Conservation (phyloP, 202 grass and related monocot species). For the Miscanthus sacchariflorus region DNA sequence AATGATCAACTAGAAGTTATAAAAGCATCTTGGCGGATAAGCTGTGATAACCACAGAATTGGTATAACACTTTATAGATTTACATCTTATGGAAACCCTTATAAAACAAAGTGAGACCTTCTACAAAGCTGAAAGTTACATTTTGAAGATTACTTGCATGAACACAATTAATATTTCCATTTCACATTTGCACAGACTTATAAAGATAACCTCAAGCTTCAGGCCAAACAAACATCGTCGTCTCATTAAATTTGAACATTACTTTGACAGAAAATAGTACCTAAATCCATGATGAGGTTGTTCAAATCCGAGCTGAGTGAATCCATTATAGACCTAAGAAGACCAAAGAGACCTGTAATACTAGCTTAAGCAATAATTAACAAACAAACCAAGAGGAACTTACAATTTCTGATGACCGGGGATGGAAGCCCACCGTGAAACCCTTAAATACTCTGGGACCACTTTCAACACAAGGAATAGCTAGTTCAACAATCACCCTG, state of each 20-base stretch:
- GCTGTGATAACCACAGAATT: no score
- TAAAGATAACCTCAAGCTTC: conserved; percentile 22
- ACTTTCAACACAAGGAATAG: conserved; percentile 76
- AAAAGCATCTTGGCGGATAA: no score
- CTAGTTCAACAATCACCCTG: conserved; percentile 78
- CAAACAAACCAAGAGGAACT: conserved; percentile 25
- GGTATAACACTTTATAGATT: neutral
- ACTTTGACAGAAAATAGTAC: conserved; percentile 48
- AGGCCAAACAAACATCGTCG: neutral
- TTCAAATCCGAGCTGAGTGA: conserved; percentile 90
- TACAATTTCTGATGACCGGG: conserved; percentile 88
- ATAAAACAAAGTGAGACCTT: no score
- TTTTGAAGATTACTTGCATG: conserved; percentile 24
- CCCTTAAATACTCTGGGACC: conserved; percentile 83
- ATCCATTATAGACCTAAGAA: conserved; percentile 84
- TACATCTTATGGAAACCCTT: neutral
- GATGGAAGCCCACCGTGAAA: conserved; percentile 92
- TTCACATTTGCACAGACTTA: neutral
- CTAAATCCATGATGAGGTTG: conserved; percentile 73
- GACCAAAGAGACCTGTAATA: conserved; percentile 46
- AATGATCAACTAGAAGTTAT: neutral
- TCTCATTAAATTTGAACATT: conserved; percentile 30
- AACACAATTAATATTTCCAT: conserved; percentile 6
- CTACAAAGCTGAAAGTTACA: neutral
- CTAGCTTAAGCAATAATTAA: conserved; percentile 23